Conservation (phyloP, 2,329 filamentous ascomycete species). For the Ceratocystis ficicola region DNA sequence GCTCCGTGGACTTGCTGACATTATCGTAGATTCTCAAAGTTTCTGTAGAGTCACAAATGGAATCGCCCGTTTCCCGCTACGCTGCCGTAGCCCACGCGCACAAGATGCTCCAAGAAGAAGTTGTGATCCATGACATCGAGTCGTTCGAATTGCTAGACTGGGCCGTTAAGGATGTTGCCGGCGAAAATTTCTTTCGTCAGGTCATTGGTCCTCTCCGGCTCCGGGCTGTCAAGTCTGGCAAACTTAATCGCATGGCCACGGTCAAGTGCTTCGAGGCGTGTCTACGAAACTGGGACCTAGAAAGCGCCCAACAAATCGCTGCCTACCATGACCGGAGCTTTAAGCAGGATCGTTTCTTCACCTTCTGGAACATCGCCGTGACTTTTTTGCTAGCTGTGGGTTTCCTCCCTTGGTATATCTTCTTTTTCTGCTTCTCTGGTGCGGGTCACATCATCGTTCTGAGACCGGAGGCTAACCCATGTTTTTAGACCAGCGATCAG, state of each 20-base stretch:
- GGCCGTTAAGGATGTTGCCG: constrained; percentile 34
- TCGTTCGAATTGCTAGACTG: constrained; percentile 44
- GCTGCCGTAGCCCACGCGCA: constrained; percentile 12
- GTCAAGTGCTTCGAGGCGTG: constrained; percentile 41
- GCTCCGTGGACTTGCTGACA: not conserved
- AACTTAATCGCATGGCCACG: constrained; percentile 40
- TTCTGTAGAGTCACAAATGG: constrained; percentile 15
- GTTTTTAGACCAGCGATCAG: constrained; percentile 35
- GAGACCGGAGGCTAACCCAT: not conserved
- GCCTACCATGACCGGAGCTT: constrained; percentile 42
- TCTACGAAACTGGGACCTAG: constrained; percentile 40
- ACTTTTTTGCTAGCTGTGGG: constrained; percentile 43
- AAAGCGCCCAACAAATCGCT: constrained; percentile 36
- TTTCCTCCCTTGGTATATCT: constrained; percentile 3
- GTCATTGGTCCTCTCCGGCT: constrained; percentile 40
- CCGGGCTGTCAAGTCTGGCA: constrained; percentile 34
- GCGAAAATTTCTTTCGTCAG: constrained; percentile 34
- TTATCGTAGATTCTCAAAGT: constrained; percentile 15
- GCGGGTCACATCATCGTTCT: not conserved
- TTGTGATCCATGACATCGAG: constrained; percentile 38
- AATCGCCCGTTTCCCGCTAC: constrained; percentile 11
- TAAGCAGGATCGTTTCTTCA: constrained; percentile 36
- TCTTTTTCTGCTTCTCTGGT: not conserved
- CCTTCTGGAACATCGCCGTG: constrained; percentile 45
- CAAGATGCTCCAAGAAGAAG: constrained; percentile 33